Conservation (phyloP, 2,329 filamentous ascomycete genomes). For the Neonectria punicea region DNA sequence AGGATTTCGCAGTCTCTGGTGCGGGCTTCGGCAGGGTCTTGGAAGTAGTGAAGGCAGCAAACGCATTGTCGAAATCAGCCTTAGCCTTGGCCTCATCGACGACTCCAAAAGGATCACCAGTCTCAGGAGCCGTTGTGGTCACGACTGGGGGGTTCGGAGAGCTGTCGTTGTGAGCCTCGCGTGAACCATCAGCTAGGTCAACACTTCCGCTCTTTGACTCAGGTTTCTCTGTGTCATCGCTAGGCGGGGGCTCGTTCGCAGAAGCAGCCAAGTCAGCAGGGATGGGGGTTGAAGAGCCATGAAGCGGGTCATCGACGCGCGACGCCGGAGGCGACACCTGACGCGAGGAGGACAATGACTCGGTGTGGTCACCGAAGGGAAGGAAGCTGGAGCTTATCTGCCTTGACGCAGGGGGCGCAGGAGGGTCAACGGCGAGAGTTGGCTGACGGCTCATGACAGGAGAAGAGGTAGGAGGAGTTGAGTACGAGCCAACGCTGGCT, state of each 20-base stretch:
- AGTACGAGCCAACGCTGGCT: conserved; percentile 62
- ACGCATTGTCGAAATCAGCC: conserved; percentile 87
- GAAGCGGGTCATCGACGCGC: conserved; percentile 61
- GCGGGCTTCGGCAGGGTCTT: conserved; percentile 58
- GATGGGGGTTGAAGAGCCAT: conserved; percentile 42
- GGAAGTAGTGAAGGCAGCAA: conserved; percentile 75
- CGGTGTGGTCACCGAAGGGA: conserved; percentile 73
- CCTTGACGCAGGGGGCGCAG: conserved; percentile 75
- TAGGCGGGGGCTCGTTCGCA: conserved; percentile 43
- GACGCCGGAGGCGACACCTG: conserved; percentile 78
- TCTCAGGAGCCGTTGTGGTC: conserved; percentile 26
- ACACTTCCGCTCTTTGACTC: conserved; percentile 41
- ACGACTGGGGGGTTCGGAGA: conserved; percentile 35
- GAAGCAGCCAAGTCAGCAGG: conserved; percentile 36
- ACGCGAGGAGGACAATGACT: conserved; percentile 80
- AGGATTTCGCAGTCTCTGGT: conserved; percentile 56
- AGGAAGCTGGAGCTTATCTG: conserved; percentile 83
- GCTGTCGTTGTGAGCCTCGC: conserved; percentile 31
- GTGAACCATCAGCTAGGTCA: conserved; percentile 43
- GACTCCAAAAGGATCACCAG: conserved; percentile 62
- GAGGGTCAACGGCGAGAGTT: conserved; percentile 66
- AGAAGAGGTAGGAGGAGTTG: conserved; percentile 68
- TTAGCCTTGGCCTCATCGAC: conserved; percentile 71
- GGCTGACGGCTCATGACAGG: conserved; percentile 71
- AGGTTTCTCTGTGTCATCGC: conserved; percentile 49